Conservation (phyloP, 23 red algal species). For the Cyanidium caldarium region DNA sequence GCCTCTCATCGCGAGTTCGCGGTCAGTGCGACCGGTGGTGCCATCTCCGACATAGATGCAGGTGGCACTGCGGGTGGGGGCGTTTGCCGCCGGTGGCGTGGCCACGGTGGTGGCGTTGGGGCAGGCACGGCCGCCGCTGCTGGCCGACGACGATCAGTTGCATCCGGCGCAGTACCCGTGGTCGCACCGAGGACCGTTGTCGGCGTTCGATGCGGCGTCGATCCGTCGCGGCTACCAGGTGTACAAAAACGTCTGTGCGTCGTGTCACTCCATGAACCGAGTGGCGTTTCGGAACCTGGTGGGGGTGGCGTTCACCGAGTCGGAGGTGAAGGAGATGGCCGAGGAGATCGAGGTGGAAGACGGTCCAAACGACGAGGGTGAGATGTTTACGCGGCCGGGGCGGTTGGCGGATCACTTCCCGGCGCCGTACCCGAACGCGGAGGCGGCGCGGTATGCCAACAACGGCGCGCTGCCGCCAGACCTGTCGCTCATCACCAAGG, state of each 20-base stretch:
- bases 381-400: conserved; percentile 90
- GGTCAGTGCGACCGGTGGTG: too few relatives aligned
- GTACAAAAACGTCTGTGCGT: conserved; percentile 85
- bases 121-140: neutral
- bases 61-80: too few relatives aligned
- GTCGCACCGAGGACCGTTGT: conserved; percentile 57
- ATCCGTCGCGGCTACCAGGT: conserved; percentile 96
- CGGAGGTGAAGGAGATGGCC: conserved; percentile 82
- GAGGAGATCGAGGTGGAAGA: conserved; percentile 95
- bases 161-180: conserved; percentile 61
- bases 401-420: conserved; percentile 72
- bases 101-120: neutral
- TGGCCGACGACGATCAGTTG: conserved; percentile 74
- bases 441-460: conserved; percentile 96
- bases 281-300: conserved; percentile 89
- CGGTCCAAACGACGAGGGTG: conserved; percentile 90
- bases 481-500: conserved; percentile 88
- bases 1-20: too few relatives aligned
- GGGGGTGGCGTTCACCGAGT: conserved; percentile 82
- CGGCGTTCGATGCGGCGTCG: conserved; percentile 68
- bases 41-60: too few relatives aligned
- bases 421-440: conserved; percentile 93
- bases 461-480: conserved; percentile 95
- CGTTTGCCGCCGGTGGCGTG: neutral
- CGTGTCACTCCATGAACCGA: conserved; percentile 84